These are phyloP conservation scores for Diaporthe sp. DNA, from an alignment of 2,329 filamentous ascomycete species.

Conservation along the genomic window DNA sequence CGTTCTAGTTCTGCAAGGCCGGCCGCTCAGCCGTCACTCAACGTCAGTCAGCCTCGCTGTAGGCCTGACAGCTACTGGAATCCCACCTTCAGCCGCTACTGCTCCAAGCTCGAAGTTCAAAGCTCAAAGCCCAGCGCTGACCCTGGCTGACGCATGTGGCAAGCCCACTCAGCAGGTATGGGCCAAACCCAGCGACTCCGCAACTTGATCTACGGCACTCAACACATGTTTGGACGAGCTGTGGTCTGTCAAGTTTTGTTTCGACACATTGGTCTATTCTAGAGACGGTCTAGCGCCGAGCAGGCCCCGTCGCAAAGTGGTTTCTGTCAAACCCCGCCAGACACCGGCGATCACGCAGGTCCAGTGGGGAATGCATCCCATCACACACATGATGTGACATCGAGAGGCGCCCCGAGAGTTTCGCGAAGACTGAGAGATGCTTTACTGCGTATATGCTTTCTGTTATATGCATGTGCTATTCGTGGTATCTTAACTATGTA, in stretches of 20 bases:
- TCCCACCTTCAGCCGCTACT: neutral
- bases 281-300: constrained; percentile 10
- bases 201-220: neutral
- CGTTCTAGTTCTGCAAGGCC: neutral
- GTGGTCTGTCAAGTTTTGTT: constrained; percentile 13
- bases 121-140: neutral
- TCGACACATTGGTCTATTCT: constrained; percentile 5
- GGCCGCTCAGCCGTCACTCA: neutral
- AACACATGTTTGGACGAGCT: neutral
- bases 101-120: neutral
- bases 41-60: neutral
- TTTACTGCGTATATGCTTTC: neutral
- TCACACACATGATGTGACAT: constrained; percentile 11
- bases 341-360: constrained; percentile 28
- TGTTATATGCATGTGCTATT: constrained; percentile 2
- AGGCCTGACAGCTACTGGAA: neutral
- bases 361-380: constrained; percentile 15
- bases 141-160: neutral
- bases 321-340: constrained; percentile 24
- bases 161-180: neutral
- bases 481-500: neutral
- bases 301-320: constrained; percentile 20
- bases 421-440: neutral
- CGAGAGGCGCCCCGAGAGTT: neutral
- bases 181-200: neutral